phyloP scores from a whole-genome alignment of 106 monocot genomes.

The Acorus gramineus region DNA sequence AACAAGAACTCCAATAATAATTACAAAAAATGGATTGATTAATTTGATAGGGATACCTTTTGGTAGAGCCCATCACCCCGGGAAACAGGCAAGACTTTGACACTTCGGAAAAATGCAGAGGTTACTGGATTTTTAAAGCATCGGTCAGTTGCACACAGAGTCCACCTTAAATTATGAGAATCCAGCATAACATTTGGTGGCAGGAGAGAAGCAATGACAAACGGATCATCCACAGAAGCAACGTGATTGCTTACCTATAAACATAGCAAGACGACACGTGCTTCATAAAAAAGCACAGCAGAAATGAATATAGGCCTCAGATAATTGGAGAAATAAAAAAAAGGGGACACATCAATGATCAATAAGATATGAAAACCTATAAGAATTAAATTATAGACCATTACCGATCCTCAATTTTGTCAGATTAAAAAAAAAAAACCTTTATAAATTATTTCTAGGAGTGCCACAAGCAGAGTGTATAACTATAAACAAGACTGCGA shows the following conservation, averaged over 20 bases:
- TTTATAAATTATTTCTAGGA: too few species aligned
- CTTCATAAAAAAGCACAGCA: too few species aligned
- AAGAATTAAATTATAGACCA: neutral
- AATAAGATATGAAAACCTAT: neutral
- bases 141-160: constrained; percentile 78
- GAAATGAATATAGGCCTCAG: too few species aligned
- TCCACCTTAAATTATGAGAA: constrained; percentile 80
- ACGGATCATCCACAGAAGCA: constrained; percentile 79
- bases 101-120: constrained; percentile 71
- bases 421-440: too few species aligned
- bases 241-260: constrained; percentile 91
- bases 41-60: constrained; percentile 33
- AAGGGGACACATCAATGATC: neutral
- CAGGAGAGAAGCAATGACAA: constrained; percentile 81
- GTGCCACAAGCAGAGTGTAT: too few species aligned
- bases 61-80: constrained; percentile 90
- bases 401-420: too few species aligned
- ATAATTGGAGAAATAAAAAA: neutral
- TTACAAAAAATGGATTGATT: too few species aligned
- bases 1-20: too few species aligned
- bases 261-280: neutral
- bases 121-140: constrained; percentile 66
- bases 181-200: constrained; percentile 72
- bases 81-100: constrained; percentile 89
- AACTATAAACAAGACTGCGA: too few species aligned